phyloP scores from a whole-genome alignment of 2,329 filamentous ascomycete genomes.

The Fusarium sp. region DNA sequence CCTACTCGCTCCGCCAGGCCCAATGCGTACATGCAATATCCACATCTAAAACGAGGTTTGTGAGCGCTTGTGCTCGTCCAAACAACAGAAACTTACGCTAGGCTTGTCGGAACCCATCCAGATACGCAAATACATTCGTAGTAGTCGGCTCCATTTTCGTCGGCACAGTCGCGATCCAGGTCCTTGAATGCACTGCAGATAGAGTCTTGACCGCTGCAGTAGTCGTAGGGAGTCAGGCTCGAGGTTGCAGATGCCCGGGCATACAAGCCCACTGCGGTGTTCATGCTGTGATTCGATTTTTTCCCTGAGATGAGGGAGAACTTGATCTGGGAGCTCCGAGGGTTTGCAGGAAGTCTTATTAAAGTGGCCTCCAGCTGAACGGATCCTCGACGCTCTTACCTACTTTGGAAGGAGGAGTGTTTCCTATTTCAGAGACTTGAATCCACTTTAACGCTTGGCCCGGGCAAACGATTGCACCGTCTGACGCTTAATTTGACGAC shows the following conservation, averaged over 20 bases:
- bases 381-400: background rate
- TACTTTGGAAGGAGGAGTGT: background rate
- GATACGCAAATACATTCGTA: background rate
- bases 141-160: background rate
- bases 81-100: background rate
- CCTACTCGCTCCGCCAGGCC: background rate
- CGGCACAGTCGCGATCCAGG: background rate
- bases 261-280: background rate
- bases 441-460: background rate
- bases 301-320: background rate
- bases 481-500: background rate
- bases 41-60: background rate
- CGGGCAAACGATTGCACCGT: background rate
- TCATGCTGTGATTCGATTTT: background rate
- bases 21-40: background rate
- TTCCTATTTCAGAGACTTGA: background rate
- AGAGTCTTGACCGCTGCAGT: background rate
- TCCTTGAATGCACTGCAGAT: background rate
- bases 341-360: background rate
- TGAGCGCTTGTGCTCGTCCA: background rate
- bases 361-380: background rate
- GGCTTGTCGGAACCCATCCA: background rate
- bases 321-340: background rate
- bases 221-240: background rate
- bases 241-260: slow-evolving; percentile 1